Evolutionary conservation across 2,329 filamentous ascomycete genomes (phyloP).

Genomic region (Myriosclerotinia scirpicola): DNA sequence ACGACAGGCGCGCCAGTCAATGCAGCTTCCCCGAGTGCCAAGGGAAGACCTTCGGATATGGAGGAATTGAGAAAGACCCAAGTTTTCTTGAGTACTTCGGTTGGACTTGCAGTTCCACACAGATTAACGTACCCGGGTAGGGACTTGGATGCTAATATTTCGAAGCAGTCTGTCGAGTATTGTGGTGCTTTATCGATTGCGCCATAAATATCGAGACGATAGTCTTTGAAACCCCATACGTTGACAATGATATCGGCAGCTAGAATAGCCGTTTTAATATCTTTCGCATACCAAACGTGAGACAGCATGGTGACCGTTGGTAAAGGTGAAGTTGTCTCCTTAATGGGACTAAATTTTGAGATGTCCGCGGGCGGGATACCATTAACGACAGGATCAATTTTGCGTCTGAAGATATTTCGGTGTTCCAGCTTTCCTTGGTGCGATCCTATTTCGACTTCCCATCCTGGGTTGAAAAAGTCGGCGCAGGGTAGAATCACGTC

Average conservation of each 20-base stretch:
- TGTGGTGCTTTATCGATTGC: constrained; percentile 62
- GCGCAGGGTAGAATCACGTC: constrained; percentile 58
- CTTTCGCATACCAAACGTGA: constrained; percentile 56
- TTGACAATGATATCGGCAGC: constrained; percentile 66
- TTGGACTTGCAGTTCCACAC: constrained; percentile 47
- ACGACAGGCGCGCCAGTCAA: constrained; percentile 56
- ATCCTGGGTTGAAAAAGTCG: constrained; percentile 63
- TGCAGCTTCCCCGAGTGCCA: constrained; percentile 59
- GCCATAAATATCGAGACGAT: constrained; percentile 62
- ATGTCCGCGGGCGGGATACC: constrained; percentile 58
- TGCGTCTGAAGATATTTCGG: constrained; percentile 56
- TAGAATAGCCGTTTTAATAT: constrained; percentile 63
- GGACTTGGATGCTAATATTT: constrained; percentile 40
- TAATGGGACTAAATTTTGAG: constrained; percentile 56
- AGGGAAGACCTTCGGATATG: constrained; percentile 54
- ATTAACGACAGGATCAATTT: constrained; percentile 65
- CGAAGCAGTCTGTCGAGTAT: constrained; percentile 59
- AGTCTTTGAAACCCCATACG: constrained; percentile 64
- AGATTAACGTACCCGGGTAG: constrained; percentile 34
- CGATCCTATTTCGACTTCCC: constrained; percentile 62
- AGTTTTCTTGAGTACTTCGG: constrained; percentile 44
- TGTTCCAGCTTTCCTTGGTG: constrained; percentile 56
- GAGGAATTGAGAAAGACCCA: constrained; percentile 59
- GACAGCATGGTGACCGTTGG: constrained; percentile 67
- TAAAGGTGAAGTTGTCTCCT: constrained; percentile 56